Evolutionary conservation across 2,329 filamentous ascomycete genomes (phyloP).

Genomic region (Beauveria caledonica): DNA sequence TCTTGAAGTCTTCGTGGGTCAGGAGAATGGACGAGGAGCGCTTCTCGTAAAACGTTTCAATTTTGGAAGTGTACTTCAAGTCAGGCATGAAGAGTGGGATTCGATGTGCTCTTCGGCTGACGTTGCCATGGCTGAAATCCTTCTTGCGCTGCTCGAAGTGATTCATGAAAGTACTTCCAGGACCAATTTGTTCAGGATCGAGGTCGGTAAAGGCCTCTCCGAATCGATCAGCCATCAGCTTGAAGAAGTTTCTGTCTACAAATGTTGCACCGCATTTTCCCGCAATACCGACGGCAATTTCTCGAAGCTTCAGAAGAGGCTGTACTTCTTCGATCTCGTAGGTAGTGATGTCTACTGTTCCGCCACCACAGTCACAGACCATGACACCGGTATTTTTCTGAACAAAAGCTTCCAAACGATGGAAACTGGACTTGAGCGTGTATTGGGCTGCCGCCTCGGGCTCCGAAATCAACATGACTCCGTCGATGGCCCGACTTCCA

Average conservation of each 20-base stretch:
- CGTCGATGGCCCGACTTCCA: neutral
- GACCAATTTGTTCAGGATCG: slow-evolving; percentile 8
- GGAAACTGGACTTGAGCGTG: slow-evolving; percentile 4
- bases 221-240: slow-evolving; percentile 11
- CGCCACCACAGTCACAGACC: slow-evolving; percentile 6
- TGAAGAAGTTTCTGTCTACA: slow-evolving; percentile 13
- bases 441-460: slow-evolving; percentile 13
- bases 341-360: slow-evolving; percentile 4
- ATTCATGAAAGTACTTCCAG: slow-evolving; percentile 15
- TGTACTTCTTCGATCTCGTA: neutral
- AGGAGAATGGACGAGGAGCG: neutral
- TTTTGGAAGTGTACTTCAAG: neutral
- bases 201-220: slow-evolving; percentile 11
- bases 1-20: neutral
- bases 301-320: neutral
- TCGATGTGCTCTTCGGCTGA: neutral
- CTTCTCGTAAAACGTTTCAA: neutral
- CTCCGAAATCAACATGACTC: slow-evolving; percentile 12
- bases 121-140: slow-evolving; percentile 11
- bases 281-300: neutral
- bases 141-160: slow-evolving; percentile 14
- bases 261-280: slow-evolving; percentile 14
- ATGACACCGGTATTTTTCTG: slow-evolving; percentile 21
- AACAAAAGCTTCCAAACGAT: slow-evolving; percentile 38
- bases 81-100: neutral